phyloP scores from a whole-genome alignment of 1,284 basidiomycete genomes.

The Takashimella koratensis region DNA sequence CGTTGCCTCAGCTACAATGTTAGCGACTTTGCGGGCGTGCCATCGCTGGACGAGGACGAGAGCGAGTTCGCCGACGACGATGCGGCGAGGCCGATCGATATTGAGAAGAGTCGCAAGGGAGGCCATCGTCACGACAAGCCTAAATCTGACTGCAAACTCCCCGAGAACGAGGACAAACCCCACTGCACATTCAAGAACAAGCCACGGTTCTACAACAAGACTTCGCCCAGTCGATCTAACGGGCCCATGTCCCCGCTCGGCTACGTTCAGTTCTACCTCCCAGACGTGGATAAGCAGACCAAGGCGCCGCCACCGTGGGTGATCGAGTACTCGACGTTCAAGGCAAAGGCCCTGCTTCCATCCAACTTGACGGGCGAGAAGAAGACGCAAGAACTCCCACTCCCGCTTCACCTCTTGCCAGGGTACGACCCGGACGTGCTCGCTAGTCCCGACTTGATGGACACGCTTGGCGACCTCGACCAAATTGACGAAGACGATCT shows the following conservation, averaged over 20 bases:
- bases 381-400: constrained; percentile 49
- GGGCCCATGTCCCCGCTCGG: constrained; percentile 37
- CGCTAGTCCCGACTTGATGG: constrained; percentile 3
- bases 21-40: constrained; percentile 48
- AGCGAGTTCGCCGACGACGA: constrained; percentile 12
- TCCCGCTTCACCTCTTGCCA: constrained; percentile 67
- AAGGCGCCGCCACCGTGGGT: constrained; percentile 62
- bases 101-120: constrained; percentile 25
- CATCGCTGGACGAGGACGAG: constrained; percentile 7
- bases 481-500: neutral
- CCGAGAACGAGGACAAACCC: constrained; percentile 47
- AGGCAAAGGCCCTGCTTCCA: constrained; percentile 49
- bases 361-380: constrained; percentile 16
- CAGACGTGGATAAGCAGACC: constrained; percentile 60
- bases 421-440: constrained; percentile 35
- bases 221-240: constrained; percentile 42
- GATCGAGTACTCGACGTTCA: constrained; percentile 75
- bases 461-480: constrained; percentile 1
- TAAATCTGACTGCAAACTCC: constrained; percentile 38
- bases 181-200: constrained; percentile 45
- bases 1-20: constrained; percentile 60
- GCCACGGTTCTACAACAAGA: constrained; percentile 40
- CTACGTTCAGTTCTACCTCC: constrained; percentile 66
- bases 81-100: constrained; percentile 1
- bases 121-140: constrained; percentile 35